A percentile compares a stretch with the other conserved stretches of the same genome.
Evolutionary conservation across 176 grass and related monocot species (phyloP).

Genomic region (Musa schizocarpa): DNA sequence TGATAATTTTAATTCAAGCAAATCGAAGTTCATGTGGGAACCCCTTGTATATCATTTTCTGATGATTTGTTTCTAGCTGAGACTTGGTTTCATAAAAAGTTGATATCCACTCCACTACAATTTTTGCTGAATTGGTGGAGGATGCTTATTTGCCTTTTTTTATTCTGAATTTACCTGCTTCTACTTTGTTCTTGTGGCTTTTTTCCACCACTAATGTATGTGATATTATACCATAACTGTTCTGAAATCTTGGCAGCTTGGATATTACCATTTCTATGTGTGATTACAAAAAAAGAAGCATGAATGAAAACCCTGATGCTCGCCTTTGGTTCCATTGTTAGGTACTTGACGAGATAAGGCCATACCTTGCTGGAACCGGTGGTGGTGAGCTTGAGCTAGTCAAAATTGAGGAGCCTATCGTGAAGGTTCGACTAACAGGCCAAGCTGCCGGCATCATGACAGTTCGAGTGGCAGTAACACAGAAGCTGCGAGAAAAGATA

Average conservation of each 20-base stretch:
- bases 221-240: too few species aligned
- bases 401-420: conserved; percentile 71
- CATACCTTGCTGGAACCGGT: conserved; percentile 85
- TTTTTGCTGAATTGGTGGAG: too few species aligned
- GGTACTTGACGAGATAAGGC: conserved; percentile 96
- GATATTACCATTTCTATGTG: not conserved
- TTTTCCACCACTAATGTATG: too few species aligned
- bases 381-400: conserved; percentile 89
- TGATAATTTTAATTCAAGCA: not conserved
- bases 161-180: too few species aligned
- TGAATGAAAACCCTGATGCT: not conserved
- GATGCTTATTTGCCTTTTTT: too few species aligned
- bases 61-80: not conserved
- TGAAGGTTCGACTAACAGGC: conserved; percentile 72
- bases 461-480: conserved; percentile 77
- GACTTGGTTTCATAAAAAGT: not conserved
- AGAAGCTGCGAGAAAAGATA: conserved; percentile 96
- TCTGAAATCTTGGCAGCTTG: not conserved
- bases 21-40: not conserved
- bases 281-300: not conserved
- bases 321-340: conserved; percentile 18
- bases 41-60: not conserved
- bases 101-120: too few species aligned
- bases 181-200: too few species aligned
- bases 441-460: conserved; percentile 86